phyloP scores from a whole-genome alignment of 2,329 filamentous ascomycete species.

The Trichoderma afroharzianum region DNA sequence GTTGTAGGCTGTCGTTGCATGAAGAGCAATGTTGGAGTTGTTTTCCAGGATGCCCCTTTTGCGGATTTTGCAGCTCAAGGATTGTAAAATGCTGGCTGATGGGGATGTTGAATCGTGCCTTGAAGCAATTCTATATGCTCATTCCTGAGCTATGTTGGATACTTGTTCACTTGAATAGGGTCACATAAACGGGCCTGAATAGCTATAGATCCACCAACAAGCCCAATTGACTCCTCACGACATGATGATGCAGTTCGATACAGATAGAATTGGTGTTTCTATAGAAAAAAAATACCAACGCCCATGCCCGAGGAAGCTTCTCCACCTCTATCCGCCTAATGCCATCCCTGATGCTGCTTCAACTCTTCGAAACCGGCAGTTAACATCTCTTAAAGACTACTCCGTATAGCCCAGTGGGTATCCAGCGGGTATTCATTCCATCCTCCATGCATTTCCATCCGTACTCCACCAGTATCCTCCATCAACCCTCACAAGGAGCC shows the following conservation, averaged over 20 bases:
- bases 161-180: not conserved
- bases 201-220: not conserved
- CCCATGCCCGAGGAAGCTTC: not conserved
- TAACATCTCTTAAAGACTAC: not conserved
- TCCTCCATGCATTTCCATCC: not conserved
- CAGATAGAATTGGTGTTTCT: not conserved
- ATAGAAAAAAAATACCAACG: not conserved
- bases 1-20: not conserved
- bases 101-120: not conserved
- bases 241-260: not conserved
- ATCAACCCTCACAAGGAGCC: not conserved
- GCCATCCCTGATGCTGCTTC: not conserved
- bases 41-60: not conserved
- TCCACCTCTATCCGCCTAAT: not conserved
- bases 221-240: not conserved
- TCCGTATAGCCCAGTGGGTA: not conserved
- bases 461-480: not conserved
- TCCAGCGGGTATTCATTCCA: not conserved
- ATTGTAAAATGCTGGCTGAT: not conserved
- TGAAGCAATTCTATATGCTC: not conserved
- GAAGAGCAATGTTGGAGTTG: not conserved
- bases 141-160: not conserved
- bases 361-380: not conserved
- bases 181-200: not conserved
- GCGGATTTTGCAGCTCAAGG: not conserved